Percentiles rank a stretch among this genome's conserved stretches.
phyloP scores from a whole-genome alignment of 2,329 filamentous ascomycete genomes.

The Cladophialophora yegresii region DNA sequence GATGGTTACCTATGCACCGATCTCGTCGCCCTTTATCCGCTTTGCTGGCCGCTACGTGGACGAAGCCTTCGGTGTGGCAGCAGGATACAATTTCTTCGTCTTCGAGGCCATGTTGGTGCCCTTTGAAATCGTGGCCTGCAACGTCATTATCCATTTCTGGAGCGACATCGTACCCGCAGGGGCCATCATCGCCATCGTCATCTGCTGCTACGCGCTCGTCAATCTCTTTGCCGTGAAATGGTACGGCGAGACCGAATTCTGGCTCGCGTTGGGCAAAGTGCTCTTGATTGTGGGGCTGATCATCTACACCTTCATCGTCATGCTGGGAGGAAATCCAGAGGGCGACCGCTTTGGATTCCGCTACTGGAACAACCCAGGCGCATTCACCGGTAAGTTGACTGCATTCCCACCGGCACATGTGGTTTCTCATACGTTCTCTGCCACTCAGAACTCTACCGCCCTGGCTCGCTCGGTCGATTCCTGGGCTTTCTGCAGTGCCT shows the following conservation, averaged over 20 bases:
- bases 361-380: slow-evolving; percentile 66
- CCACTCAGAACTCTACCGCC: slow-evolving; percentile 57
- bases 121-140: slow-evolving; percentile 56
- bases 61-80: slow-evolving; percentile 51
- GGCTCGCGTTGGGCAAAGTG: slow-evolving; percentile 70
- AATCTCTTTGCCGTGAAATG: slow-evolving; percentile 73
- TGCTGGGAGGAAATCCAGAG: slow-evolving; percentile 78
- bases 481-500: slow-evolving; percentile 75
- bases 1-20: slow-evolving; percentile 54
- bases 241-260: slow-evolving; percentile 78
- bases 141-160: slow-evolving; percentile 55
- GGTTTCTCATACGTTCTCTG: neutral
- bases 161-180: slow-evolving; percentile 50
- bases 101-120: slow-evolving; percentile 55
- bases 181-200: slow-evolving; percentile 50
- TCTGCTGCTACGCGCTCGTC: slow-evolving; percentile 54
- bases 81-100: slow-evolving; percentile 56
- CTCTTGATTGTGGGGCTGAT: slow-evolving; percentile 71
- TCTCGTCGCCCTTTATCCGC: slow-evolving; percentile 51
- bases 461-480: slow-evolving; percentile 68
- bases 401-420: neutral
- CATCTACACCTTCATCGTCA: slow-evolving; percentile 76
- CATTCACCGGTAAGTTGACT: slow-evolving; percentile 55
- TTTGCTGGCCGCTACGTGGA: slow-evolving; percentile 53
- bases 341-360: slow-evolving; percentile 73